phyloP scores from a whole-genome alignment of 768 basidiomycete genomes.

The Panellus pusillus region DNA sequence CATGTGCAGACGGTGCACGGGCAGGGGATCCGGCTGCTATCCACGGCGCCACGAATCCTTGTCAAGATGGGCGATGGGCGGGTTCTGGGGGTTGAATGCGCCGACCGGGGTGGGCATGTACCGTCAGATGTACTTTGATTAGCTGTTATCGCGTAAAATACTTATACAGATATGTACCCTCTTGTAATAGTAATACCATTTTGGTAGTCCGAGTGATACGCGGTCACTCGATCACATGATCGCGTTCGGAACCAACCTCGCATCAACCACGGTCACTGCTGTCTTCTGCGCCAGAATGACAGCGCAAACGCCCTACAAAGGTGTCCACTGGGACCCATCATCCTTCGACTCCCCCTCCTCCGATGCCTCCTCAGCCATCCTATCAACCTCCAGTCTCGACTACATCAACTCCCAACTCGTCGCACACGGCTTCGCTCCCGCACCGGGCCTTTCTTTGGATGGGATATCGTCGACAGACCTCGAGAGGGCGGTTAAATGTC shows the following conservation, averaged over 20 bases:
- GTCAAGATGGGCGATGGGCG: constrained; percentile 19
- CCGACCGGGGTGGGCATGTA: too few species aligned
- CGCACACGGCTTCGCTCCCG: constrained; percentile 72
- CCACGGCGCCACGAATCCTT: constrained; percentile 7
- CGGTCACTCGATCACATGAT: constrained; percentile 1
- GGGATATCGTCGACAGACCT: constrained; percentile 56
- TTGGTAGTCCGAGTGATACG: not conserved
- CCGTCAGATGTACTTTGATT: too few species aligned
- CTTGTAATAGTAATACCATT: too few species aligned
- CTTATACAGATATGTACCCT: too few species aligned
- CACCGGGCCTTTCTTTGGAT: constrained; percentile 68
- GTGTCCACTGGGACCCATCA: constrained; percentile 40
- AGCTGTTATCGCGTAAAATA: too few species aligned
- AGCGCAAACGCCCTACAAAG: constrained; percentile 30
- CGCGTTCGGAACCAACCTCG: not conserved
- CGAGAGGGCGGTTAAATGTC: constrained; percentile 65
- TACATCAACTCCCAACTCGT: constrained; percentile 82
- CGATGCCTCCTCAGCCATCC: constrained; percentile 44
- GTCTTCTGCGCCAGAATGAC: not conserved
- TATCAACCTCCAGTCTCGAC: constrained; percentile 64
- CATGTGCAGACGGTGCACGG: constrained; percentile 14
- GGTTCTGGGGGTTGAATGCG: not conserved
- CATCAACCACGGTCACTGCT: not conserved
- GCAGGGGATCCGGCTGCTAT: constrained; percentile 8
- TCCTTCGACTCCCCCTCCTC: constrained; percentile 43